Evolutionary conservation across 176 grass and related monocot genomes (phyloP).

Genomic region (Bothriochloa decipiens): DNA sequence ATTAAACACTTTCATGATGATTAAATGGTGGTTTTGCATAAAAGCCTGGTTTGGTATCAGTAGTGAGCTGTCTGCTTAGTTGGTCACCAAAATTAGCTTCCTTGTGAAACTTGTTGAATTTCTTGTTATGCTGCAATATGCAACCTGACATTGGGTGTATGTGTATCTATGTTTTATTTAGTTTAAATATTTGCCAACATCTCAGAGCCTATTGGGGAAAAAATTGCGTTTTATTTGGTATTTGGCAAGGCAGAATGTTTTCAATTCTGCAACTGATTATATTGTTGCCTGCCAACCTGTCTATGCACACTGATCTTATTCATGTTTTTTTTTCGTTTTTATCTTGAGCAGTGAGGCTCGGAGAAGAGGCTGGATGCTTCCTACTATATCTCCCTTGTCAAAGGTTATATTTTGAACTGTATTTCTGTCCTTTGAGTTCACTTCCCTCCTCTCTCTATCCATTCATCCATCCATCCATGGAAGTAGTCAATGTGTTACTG

Average conservation of each 20-base stretch:
- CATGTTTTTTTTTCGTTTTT: slow-evolving; percentile 25
- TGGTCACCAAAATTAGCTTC: background rate
- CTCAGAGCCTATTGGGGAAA: slow-evolving; percentile 5
- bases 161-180: slow-evolving; percentile 6
- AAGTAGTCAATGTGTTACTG: background rate
- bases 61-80: background rate
- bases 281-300: slow-evolving; percentile 13
- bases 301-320: slow-evolving; percentile 16
- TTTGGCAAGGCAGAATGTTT: background rate
- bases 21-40: slow-evolving; percentile 9
- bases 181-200: slow-evolving; percentile 9
- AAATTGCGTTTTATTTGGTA: slow-evolving; percentile 8
- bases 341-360: slow-evolving; percentile 77
- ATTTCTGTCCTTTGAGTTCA: background rate
- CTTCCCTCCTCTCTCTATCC: background rate
- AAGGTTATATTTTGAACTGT: slow-evolving; percentile 49
- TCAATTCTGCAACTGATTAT: background rate
- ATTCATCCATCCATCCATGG: background rate
- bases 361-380: slow-evolving; percentile 82
- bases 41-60: slow-evolving; percentile 4
- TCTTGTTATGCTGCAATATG: slow-evolving; percentile 11
- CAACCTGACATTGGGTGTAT: slow-evolving; percentile 22
- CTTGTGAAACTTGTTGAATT: slow-evolving; percentile 21
- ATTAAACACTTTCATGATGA: background rate
- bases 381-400: slow-evolving; percentile 55